phyloP scores from a whole-genome alignment of 352 stramenopile species.

The Phytophthora europaea region DNA sequence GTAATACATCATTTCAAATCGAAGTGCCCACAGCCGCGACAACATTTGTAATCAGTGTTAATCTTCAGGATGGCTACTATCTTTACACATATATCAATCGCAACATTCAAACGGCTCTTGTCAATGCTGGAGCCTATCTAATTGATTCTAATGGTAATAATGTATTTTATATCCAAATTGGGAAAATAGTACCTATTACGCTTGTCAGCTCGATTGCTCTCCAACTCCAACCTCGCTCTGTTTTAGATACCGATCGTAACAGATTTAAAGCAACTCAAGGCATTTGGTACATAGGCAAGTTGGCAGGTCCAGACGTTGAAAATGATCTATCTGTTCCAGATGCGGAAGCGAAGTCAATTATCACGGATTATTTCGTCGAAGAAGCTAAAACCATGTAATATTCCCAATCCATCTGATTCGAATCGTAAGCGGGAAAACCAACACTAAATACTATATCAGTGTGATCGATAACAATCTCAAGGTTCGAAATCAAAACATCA shows the following conservation, averaged over 20 bases:
- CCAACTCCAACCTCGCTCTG: background rate
- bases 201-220: background rate
- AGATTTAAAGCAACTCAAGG: background rate
- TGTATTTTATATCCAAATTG: conserved; percentile 19
- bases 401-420: background rate
- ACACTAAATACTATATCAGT: background rate
- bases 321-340: background rate
- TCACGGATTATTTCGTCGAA: background rate
- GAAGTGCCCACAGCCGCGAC: conserved; percentile 20
- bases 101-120: conserved; percentile 10
- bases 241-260: background rate
- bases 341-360: background rate
- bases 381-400: background rate
- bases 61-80: conserved; percentile 11
- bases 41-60: conserved; percentile 2
- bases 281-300: background rate
- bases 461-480: background rate
- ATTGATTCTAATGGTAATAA: conserved; percentile 12
- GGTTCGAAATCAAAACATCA: background rate
- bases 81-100: conserved; percentile 8
- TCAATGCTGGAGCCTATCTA: conserved; percentile 2
- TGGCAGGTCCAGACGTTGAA: no score
- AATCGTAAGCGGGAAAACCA: background rate
- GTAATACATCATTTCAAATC: conserved; percentile 12
- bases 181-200: conserved; percentile 24